A percentile compares a stretch with the other conserved stretches of the same genome.
Conservation (phyloP, 2,329 filamentous ascomycete species). For the Clarireedia hainanense region DNA sequence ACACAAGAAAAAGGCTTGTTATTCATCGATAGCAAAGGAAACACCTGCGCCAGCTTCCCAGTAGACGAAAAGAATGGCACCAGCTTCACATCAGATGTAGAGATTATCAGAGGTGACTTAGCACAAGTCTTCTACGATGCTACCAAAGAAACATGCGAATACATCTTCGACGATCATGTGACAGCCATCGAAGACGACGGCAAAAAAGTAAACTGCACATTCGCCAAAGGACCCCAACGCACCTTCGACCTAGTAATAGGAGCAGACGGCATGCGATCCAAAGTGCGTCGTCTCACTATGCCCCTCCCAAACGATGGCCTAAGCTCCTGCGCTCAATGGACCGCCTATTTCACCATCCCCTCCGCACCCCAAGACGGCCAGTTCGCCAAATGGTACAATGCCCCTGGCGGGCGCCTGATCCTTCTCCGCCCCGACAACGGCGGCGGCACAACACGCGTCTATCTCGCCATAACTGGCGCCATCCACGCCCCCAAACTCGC, state of each 20-base stretch:
- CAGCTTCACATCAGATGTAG: conserved; percentile 36
- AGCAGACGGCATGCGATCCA: conserved; percentile 40
- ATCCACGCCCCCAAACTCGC: background rate
- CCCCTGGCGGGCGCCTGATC: background rate
- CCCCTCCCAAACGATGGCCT: conserved; percentile 32
- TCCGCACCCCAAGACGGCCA: conserved; percentile 26
- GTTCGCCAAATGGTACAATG: conserved; percentile 2
- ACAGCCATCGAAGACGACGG: background rate
- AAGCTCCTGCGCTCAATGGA: conserved; percentile 30
- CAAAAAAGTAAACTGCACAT: background rate
- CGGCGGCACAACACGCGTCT: background rate
- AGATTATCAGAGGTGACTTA: conserved; percentile 38
- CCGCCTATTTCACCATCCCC: conserved; percentile 35
- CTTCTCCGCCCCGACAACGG: background rate
- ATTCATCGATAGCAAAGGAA: conserved; percentile 33
- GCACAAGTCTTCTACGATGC: conserved; percentile 33
- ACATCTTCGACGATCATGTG: conserved; percentile 9
- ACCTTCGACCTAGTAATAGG: conserved; percentile 39
- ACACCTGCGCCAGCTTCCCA: conserved; percentile 31
- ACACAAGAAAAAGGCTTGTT: conserved; percentile 37
- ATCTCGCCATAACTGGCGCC: background rate
- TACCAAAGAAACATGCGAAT: conserved; percentile 20
- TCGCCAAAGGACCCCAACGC: background rate
- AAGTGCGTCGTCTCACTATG: conserved; percentile 38
- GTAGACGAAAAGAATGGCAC: conserved; percentile 23